Evolutionary conservation across 192 early-diverging fungal species (phyloP), one percentile per base, ranked within the genome.

Genomic region (Coemansia sp.): DNA sequence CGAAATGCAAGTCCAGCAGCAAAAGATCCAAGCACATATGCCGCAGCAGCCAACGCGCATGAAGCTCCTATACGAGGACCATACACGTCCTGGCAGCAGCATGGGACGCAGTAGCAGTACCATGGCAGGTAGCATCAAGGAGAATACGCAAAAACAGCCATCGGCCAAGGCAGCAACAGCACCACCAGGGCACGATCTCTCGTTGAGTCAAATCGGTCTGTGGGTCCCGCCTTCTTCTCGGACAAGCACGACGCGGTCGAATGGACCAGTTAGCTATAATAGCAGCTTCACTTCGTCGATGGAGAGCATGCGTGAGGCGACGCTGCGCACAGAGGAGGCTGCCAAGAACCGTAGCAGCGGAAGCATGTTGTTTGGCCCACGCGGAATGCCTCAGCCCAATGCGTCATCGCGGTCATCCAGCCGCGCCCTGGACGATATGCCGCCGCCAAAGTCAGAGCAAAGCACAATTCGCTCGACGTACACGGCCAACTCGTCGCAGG

Each of bases 1-100:
- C 66, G 82, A 84, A 46, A 75, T 79, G 76, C 76, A 84, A 15
- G 76, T 79, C 4, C 82, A 84, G 62, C 76, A 84, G 66, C 82
- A 84, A 69, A 78, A 79, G 45, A 74, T 79, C 21, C 73, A 84
- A 9, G 73, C 76, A 4, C 74, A 84, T 11, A 84, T 79, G 74
- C 82, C 82, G 11, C 66, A 66, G 34, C 69, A 76, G 39, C 74
- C 82, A 1, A 79, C 77, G 12, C 73, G 77, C n/a, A 84, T 84
- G 76, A 78, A 79, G 68, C 74, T 84, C 21, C 51, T 84, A 15
- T 84, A 84, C 58, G 77, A 84, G 39, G 82, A 84, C 46, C 82
- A 84, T 59, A 41, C 67, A 19, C 69, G 67, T 21, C 63, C 72
- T 2, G 75, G 72, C 41, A 71, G 64, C 32, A 50, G 68, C 14